These are phyloP conservation scores for Phalaenopsis aphrodite DNA, from an alignment of 106 monocot genomes.

Conservation along the genomic window DNA sequence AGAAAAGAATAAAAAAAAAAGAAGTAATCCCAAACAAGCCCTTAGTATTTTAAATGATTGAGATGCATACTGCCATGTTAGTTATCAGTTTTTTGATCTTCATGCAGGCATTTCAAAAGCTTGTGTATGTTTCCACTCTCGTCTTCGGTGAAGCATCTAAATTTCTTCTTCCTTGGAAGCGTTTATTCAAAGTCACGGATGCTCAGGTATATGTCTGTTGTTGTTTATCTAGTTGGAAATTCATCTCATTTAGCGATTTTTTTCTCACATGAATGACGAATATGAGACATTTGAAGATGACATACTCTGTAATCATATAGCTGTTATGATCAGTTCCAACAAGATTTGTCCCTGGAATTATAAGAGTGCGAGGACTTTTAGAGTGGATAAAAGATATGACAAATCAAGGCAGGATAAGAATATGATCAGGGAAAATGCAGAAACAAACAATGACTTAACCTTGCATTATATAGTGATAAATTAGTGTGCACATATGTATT, in stretches of 20 bases:
- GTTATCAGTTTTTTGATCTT: slow-evolving; percentile 8
- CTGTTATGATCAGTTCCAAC: background rate
- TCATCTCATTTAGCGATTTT: background rate
- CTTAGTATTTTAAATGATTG: background rate
- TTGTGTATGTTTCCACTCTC: slow-evolving; percentile 85
- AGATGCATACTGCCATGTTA: background rate
- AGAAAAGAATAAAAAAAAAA: too few species aligned
- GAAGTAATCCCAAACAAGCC: too few species aligned
- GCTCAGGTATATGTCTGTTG: slow-evolving; percentile 56
- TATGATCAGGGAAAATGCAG: background rate
- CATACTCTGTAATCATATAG: background rate
- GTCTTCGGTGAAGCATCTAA: slow-evolving; percentile 88
- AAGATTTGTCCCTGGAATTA: background rate
- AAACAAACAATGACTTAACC: background rate
- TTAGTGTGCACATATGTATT: background rate
- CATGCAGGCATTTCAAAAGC: slow-evolving; percentile 94
- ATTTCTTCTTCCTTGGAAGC: slow-evolving; percentile 98
- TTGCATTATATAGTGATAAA: background rate
- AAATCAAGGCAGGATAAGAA: background rate
- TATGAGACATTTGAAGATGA: background rate
- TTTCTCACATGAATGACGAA: background rate
- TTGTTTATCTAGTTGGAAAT: background rate
- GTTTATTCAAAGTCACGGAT: slow-evolving; percentile 95
- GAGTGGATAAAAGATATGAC: background rate
- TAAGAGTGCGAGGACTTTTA: background rate